Conservation (phyloP, 352 stramenopile genomes). For the Globisporangium cederbergense region DNA sequence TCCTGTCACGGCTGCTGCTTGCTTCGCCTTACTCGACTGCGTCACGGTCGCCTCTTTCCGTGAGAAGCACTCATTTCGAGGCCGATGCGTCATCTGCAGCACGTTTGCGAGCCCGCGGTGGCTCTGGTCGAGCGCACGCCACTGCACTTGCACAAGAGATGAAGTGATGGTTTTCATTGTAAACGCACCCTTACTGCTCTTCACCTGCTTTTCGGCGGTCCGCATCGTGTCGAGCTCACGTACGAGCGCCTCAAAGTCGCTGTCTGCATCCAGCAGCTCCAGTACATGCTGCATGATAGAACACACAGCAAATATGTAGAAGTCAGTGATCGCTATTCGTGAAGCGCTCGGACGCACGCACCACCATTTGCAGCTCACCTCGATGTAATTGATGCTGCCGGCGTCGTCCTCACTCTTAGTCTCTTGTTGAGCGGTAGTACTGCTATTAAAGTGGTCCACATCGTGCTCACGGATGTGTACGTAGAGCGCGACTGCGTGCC, state of each 20-base stretch:
- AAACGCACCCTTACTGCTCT: conserved; percentile 24
- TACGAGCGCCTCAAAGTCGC: conserved; percentile 51
- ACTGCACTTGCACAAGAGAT: conserved; percentile 48
- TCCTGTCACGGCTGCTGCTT: conserved; percentile 12
- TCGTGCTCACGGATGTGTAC: conserved; percentile 59
- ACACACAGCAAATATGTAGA: not conserved
- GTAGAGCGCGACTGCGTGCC: conserved; percentile 52
- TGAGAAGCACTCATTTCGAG: conserved; percentile 26
- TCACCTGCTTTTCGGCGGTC: conserved; percentile 29
- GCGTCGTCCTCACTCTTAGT: conserved; percentile 12
- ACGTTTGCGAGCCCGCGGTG: conserved; percentile 44
- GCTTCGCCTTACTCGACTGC: conserved; percentile 2
- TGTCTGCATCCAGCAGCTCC: conserved; percentile 45
- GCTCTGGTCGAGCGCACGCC: conserved; percentile 48
- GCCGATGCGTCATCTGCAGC: conserved; percentile 21
- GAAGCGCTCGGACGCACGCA: not conserved
- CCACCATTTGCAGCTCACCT: conserved; percentile 25
- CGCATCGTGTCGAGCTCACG: conserved; percentile 47
- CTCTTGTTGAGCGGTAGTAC: not conserved
- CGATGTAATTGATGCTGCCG: conserved; percentile 22
- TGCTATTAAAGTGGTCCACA: conserved; percentile 47
- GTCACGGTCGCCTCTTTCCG: not conserved
- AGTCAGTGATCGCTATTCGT: not conserved
- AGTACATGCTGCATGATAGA: conserved; percentile 32
- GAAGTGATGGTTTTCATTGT: conserved; percentile 27